These are phyloP conservation scores for Anaeramoeba ignava DNA, from an alignment of 78 protist species.

Conservation along the genomic window DNA sequence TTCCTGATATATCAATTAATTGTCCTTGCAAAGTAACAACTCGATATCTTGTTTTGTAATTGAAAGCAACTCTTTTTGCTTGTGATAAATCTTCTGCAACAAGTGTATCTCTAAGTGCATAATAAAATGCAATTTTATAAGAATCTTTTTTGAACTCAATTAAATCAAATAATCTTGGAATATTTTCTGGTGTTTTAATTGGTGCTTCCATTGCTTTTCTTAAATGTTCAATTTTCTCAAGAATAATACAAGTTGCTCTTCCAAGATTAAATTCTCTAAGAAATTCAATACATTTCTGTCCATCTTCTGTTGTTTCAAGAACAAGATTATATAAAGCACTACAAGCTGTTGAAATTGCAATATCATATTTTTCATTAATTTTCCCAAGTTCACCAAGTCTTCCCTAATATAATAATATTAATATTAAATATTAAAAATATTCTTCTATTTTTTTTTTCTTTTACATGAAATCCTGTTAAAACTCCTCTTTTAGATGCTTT, in stretches of 20 bases:
- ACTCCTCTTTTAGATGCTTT: too few species aligned
- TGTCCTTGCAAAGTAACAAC: constrained; percentile 93
- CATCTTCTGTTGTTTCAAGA: constrained; percentile 56
- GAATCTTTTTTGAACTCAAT: constrained; percentile 20
- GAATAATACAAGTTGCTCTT: constrained; percentile 79
- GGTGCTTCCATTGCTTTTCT: background rate
- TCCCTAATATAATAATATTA: too few species aligned
- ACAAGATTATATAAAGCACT: constrained; percentile 69
- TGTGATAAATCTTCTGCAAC: constrained; percentile 44
- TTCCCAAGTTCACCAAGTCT: constrained; percentile 92
- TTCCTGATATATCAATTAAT: constrained; percentile 85
- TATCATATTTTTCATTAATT: constrained; percentile 74
- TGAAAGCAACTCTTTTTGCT: constrained; percentile 27
- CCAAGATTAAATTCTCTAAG: constrained; percentile 61
- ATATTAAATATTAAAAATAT: too few species aligned
- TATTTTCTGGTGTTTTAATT: constrained; percentile 16
- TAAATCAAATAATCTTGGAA: constrained; percentile 39
- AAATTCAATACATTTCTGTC: constrained; percentile 27
- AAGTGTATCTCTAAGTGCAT: constrained; percentile 82
- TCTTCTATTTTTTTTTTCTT: too few species aligned
- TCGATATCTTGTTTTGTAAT: constrained; percentile 34
- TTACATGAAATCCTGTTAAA: too few species aligned
- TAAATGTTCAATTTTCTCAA: constrained; percentile 55
- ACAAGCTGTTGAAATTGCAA: constrained; percentile 84
- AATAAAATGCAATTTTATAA: constrained; percentile 67